phyloP scores from a whole-genome alignment of 257 asterid species.

The Euphrasia confusa region DNA sequence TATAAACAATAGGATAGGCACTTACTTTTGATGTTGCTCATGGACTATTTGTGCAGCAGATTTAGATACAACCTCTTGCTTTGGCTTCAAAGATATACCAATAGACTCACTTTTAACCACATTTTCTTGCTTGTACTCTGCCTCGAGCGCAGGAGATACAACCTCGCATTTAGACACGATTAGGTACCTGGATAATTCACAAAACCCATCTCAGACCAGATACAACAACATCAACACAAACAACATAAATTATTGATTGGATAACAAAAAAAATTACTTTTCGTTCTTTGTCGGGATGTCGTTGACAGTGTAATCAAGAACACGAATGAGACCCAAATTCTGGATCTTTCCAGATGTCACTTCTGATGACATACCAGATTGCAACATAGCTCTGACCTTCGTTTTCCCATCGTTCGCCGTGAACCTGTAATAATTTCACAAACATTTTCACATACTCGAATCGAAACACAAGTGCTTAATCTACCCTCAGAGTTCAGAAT shows the following conservation, averaged over 20 bases:
- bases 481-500: too few relatives aligned
- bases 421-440: conserved; percentile 46
- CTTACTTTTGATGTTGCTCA: conserved; percentile 82
- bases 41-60: conserved; percentile 85
- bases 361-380: conserved; percentile 55
- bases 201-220: neutral
- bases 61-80: conserved; percentile 61
- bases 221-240: neutral
- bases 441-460: neutral
- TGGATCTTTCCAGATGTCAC: conserved; percentile 68
- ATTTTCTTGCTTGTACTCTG: conserved; percentile 48
- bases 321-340: conserved; percentile 64
- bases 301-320: conserved; percentile 71
- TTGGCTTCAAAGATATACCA: conserved; percentile 53
- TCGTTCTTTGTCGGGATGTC: conserved; percentile 68
- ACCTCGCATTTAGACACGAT: conserved; percentile 66
- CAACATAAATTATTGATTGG: neutral
- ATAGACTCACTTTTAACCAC: conserved; percentile 25
- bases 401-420: conserved; percentile 71
- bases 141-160: conserved; percentile 67
- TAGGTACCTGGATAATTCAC: conserved; percentile 43
- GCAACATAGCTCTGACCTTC: conserved; percentile 62
- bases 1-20: neutral
- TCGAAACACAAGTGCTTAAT: too few relatives aligned
- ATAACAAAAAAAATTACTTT: conserved; percentile 36